A percentile compares a stretch with the other conserved stretches of the same genome.
Conservation (phyloP, 306 rosid species). For the Cicer judaicum region DNA sequence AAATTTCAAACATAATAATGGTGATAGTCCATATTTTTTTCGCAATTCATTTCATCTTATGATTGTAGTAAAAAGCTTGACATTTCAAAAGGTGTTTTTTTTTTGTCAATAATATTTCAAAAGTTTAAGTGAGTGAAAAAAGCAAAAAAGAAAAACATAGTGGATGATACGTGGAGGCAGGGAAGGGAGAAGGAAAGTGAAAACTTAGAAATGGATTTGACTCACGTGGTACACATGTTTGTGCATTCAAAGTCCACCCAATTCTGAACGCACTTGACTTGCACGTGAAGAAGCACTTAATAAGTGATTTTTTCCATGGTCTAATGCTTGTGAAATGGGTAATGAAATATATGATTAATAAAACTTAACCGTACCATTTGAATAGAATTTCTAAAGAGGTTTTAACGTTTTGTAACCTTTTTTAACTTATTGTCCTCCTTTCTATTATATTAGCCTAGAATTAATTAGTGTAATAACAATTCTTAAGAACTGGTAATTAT, state of each 20-base stretch:
- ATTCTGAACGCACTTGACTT: not conserved
- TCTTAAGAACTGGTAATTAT: no score
- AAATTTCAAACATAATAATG: not conserved
- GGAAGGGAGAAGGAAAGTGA: conserved; percentile 35
- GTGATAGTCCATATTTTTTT: not conserved
- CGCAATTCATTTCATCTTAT: not conserved
- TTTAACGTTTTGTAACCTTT: no score
- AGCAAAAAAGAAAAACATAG: not conserved
- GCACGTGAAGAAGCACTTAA: conserved; percentile 24
- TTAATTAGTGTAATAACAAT: no score
- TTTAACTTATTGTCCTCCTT: no score
- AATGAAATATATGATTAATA: no score
- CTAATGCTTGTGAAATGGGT: not conserved
- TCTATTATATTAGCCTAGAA: no score
- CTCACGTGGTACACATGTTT: conserved; percentile 13
- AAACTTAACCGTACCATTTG: no score
- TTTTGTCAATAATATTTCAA: no score
- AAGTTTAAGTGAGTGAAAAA: not conserved
- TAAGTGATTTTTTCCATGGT: not conserved
- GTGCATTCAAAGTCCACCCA: conserved; percentile 38
- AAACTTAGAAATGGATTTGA: conserved; percentile 9
- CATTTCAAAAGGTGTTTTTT: not conserved
- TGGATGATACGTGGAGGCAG: conserved; percentile 35
- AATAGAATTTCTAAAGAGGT: no score
- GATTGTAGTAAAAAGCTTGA: not conserved